Percentiles rank a stretch among this genome's conserved stretches.
Evolutionary conservation across 1,284 basidiomycete species (phyloP).

Genomic region (Irpex sp.): DNA sequence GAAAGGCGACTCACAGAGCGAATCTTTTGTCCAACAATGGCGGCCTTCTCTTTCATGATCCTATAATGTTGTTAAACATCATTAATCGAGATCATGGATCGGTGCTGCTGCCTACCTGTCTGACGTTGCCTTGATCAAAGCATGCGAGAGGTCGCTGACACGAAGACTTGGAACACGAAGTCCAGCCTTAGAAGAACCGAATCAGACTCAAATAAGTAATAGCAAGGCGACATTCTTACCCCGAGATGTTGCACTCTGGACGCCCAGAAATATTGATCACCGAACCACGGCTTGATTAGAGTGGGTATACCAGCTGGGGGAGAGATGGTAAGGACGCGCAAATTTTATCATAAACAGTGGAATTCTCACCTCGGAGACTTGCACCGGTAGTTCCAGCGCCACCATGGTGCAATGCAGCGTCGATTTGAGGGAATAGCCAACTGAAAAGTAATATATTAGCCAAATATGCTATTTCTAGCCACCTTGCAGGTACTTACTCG

Average conservation of each 20-base stretch:
- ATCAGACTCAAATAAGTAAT: too few relatives aligned
- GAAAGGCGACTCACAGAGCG: constrained; percentile 35
- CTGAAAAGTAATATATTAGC: constrained; percentile 12
- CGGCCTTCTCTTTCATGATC: constrained; percentile 61
- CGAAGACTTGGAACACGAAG: constrained; percentile 44
- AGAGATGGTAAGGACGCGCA: background rate
- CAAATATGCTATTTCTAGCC: background rate
- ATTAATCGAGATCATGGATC: background rate
- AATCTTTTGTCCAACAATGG: constrained; percentile 57
- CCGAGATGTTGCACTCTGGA: constrained; percentile 58
- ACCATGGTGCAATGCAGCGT: constrained; percentile 66
- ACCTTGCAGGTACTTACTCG: constrained; percentile 32
- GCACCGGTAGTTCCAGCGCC: constrained; percentile 73
- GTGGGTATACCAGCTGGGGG: constrained; percentile 63
- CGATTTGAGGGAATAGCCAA: constrained; percentile 73
- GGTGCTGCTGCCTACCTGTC: constrained; percentile 30
- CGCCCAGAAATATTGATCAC: constrained; percentile 72
- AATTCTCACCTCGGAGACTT: constrained; percentile 38
- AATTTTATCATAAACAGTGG: background rate
- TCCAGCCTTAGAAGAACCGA: constrained; percentile 31
- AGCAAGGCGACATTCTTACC: too few relatives aligned
- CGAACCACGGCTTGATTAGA: constrained; percentile 69
- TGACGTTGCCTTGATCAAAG: constrained; percentile 50
- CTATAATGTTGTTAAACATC: constrained; percentile 19
- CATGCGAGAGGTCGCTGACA: constrained; percentile 45